Evolutionary conservation across 441 rosid species (phyloP), one percentile per base, ranked within the genome.

Genomic region (Gossypium davidsonii): DNA sequence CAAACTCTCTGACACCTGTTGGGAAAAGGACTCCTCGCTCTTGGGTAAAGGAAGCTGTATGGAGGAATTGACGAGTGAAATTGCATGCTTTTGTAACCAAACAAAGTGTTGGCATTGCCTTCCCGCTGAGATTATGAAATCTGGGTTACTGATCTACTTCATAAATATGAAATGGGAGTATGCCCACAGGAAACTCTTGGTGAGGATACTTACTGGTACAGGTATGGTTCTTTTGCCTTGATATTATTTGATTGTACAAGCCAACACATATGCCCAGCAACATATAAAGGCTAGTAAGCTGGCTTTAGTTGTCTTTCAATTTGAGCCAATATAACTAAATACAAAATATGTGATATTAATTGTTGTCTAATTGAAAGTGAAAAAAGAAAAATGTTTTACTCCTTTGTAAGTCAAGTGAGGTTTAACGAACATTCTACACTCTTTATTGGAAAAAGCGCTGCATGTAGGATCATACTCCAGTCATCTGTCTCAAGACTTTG

Each of bases 131-230:
- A 87, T 79, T 71, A 68, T 73, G 64, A 80, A 84, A 72, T 85
- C 97, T 78, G 86, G 85, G 68, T 75, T 82, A 44, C 59, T 95
- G 53, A 77, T 52, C 71, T 83, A 73, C 79, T 79, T 83, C 66
- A 71, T 90, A 34, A 75, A 68, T 67, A 57, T 90, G 79, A 90
- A 86, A 76, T 85, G 92, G 97, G 95, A 95, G 81, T 76, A 89
- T 72, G 80, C 76, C 73, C 85, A 88, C 73, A 85, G 98, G 83
- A 86, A 78, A 68, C 85, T 87, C 53, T 82, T 80, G 58, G 68
- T 85, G 68, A 80, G 88, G 79, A 76, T 85, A 57, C 88, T 95
- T 44, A 70, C 77, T 78, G 85, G 87, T 65, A 83, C 83, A 68
- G 97, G 99, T 95, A 87, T 74, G 88, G 21, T 74, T 53, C 73